phyloP scores from a whole-genome alignment of 345 rosid species.

The Eucalyptus sp. region DNA sequence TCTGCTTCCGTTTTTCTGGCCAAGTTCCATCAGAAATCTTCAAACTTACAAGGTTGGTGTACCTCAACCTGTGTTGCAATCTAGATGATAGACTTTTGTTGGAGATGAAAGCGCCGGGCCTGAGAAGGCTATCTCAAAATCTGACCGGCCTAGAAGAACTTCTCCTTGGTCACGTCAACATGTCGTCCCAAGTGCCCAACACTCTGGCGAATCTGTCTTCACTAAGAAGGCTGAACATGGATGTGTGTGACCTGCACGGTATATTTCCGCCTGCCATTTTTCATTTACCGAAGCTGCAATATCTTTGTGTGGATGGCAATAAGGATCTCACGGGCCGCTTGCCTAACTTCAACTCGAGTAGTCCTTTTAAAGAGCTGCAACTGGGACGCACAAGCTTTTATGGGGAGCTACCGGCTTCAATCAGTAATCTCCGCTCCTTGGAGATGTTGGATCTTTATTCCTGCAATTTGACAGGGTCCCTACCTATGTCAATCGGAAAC shows the following conservation, averaged over 20 bases:
- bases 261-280: not conserved
- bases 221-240: not conserved
- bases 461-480: not conserved
- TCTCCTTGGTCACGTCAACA: not conserved
- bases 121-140: not conserved
- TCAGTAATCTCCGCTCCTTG: not conserved
- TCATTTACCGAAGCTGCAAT: not conserved
- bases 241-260: not conserved
- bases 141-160: not conserved
- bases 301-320: not conserved
- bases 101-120: not conserved
- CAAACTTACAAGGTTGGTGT: not conserved
- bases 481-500: not conserved
- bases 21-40: not conserved
- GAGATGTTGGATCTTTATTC: rapidly evolving
- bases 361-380: not conserved
- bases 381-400: not conserved
- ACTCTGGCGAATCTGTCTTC: not conserved
- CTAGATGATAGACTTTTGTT: not conserved
- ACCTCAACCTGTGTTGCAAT: not conserved
- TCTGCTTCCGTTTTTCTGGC: not conserved
- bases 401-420: not conserved
- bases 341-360: not conserved
- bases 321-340: not conserved
- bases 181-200: not conserved